These are phyloP conservation scores for Haplosporangium gracile DNA, from an alignment of 192 early-diverging fungal species.

Conservation along the genomic window DNA sequence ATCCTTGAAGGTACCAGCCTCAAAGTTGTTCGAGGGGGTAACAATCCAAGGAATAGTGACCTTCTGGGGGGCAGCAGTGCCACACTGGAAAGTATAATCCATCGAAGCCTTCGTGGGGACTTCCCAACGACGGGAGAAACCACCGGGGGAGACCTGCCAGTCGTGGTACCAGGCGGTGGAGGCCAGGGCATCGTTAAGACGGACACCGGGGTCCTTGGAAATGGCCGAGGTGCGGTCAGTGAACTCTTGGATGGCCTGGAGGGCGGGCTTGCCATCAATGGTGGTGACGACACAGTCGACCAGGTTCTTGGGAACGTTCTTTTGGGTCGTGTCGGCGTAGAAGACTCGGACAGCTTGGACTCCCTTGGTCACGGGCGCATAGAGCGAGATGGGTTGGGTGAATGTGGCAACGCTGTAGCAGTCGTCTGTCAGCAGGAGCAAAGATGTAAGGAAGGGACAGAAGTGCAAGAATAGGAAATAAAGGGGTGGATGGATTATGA, in stretches of 20 bases:
- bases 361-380: slow-evolving; percentile 41
- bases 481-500: not conserved
- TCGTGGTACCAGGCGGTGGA: slow-evolving; percentile 52
- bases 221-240: slow-evolving; percentile 50
- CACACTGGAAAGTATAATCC: slow-evolving; percentile 51
- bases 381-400: slow-evolving; percentile 46
- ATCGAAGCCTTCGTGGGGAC: slow-evolving; percentile 44
- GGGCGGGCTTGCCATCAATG: slow-evolving; percentile 53
- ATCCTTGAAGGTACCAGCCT: slow-evolving; percentile 42
- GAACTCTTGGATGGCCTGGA: slow-evolving; percentile 43
- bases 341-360: slow-evolving; percentile 42
- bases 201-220: slow-evolving; percentile 59
- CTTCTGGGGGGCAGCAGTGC: not conserved
- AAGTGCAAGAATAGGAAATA: not conserved
- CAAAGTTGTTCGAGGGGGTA: slow-evolving; percentile 26
- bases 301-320: slow-evolving; percentile 39
- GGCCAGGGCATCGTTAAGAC: slow-evolving; percentile 57
- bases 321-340: slow-evolving; percentile 42
- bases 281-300: slow-evolving; percentile 41
- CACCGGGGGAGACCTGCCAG: slow-evolving; percentile 39
- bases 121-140: slow-evolving; percentile 43
- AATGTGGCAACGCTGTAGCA: slow-evolving; percentile 43
- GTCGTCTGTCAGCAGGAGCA: slow-evolving; percentile 2
- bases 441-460: not conserved
- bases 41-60: slow-evolving; percentile 53